Base-by-base conservation (phyloP, 345 rosid genomes). In the Erucastrum elatum region DNA sequence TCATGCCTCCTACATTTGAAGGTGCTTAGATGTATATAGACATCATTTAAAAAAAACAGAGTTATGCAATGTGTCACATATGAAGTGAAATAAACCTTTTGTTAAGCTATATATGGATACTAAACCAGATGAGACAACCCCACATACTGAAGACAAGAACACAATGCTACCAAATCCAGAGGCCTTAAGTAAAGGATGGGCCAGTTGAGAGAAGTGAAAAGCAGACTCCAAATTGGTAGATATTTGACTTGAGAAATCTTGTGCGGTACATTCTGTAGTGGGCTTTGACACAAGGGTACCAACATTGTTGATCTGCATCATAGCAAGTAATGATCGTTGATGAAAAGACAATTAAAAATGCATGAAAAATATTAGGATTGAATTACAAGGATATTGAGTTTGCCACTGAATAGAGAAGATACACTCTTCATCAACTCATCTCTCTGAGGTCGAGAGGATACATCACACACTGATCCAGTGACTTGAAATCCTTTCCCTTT, bases 141-240 rank as follows among this genome's bases (percentile, higher is more conserved):
- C 56, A 49, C 56, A 49, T 49, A 49, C 56, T 49, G 56, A 49
- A 49, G 56, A 49, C 17, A n/a, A 13, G 56, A 49, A 49, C 56
- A 49, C 68, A 16, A 56, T 56, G 61, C 29, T 56, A 17, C 61
- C 61, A 56, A 56, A 56, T 17, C 61, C 61, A 3, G 61, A 56
- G 27, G 74, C 64, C 30, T 70, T 70, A 31, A 70, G 74, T 55
- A 70, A 31, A 53, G 74, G 74, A 70, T 70, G 74, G 0, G 46
- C 62, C 44, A 70, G 46, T 70, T 70, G 74, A 15, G 29, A 70
- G 6, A 55, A 55, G 16, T 70, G 49, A 62, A 16, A 70, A 51
- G 74, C 61, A 53, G 74, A 70, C 37, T 70, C 74, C 64, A 70
- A 33, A 70, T 55, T 70, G 2, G 74, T 70, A 55, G 63, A 49